Base-by-base conservation (phyloP, 768 basidiomycete genomes). In the Lanmaoa rubissima region DNA sequence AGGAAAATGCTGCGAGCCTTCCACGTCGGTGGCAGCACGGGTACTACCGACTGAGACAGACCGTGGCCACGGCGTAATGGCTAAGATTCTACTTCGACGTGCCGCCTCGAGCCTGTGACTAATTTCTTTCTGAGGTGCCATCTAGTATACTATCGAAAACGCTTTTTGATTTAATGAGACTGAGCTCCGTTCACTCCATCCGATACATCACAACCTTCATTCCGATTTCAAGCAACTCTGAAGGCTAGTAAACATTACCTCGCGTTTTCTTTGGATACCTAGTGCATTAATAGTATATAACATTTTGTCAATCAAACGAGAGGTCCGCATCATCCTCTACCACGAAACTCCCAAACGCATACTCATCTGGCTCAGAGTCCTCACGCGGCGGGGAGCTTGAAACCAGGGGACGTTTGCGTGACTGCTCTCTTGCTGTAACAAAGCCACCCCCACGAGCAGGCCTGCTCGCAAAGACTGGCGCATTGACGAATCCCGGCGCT, bases 311-410 rank as follows among this genome's bases (percentile, higher is more conserved):
- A 31, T 72, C 70, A 57, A 80, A 84, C 24, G 78, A 80, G 51
- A 88, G 79, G 34, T 90, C 86, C 21, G 79, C 87, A 41, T 90
- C 88, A 65, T 94, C 91, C 53, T 78, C 82, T 13, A 94, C 90
- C 16, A 94, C 82, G 62, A 94, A 94, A 66, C 87, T 93, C 12
- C 84, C 92, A 43, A 87, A 65, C 42, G 75, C 79, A 67, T 94
- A 94, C 48, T 83, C 79, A 59, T 92, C 87, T 7, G 79, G 73
- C 49, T 78, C 80, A 13, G 74, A 78, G 36, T 79, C 76, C 39
- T 78, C 77, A 19, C 73, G 72, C 21, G 74, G 74, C 5, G 90
- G 88, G 1, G 89, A 91, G 60, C 87, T 90, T 10, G 85, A 83
- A 48, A 78, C 63, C 38, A 57, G 61, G 35, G 67, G 64, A 32